Evolutionary conservation across 164 flowering plant species (phyloP), one percentile per base, ranked within the genome.

Genomic region (Vitis riparia): DNA sequence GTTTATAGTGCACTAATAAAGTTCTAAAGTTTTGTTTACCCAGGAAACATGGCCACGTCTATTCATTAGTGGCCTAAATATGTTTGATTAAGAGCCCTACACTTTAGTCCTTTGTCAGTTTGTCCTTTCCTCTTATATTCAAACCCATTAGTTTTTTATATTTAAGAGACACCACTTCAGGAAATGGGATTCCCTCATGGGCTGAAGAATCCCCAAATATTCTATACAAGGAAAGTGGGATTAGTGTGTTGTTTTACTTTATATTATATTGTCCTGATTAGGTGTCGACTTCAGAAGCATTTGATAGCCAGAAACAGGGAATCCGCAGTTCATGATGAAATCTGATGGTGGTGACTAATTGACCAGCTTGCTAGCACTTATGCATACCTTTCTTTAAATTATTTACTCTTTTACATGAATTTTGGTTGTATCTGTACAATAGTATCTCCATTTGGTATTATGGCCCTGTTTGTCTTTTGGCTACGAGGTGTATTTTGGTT

Each of bases 161-260:
- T n/a, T 15, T 27, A 30, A 15, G 16, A 47, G 16, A 62, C 27
- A 16, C 65, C 65, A 62, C 52, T 47, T 64, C 14, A 56, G 67
- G 66, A 71, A 52, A 59, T 65, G 69, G 75, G 65, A 48, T 7
- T 14, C 63, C 52, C 62, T 68, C 62, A 44, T 17, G 17, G 63
- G 30, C 11, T 19, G 2, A 32, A 30, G 57, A 59, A 11, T 23
- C 62, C 49, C 15, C 12, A 48, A 19, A 56, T 47, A 58, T 49
- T 56, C 68, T 65, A 71, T n/a, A 59, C 51, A 30, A 59, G 75
- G 75, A 73, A 67, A 67, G 71, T 73, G 76, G 76, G 62, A 51
- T 61, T 61, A 32, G 66, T 19, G 57, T 10, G 32, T 23, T 17
- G 15, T 8, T 17, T 37, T 59, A 59, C 7, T 59, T 27, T 69